These are phyloP conservation scores for Podila minutissima DNA, from an alignment of 192 early-diverging fungal species.

Conservation along the genomic window DNA sequence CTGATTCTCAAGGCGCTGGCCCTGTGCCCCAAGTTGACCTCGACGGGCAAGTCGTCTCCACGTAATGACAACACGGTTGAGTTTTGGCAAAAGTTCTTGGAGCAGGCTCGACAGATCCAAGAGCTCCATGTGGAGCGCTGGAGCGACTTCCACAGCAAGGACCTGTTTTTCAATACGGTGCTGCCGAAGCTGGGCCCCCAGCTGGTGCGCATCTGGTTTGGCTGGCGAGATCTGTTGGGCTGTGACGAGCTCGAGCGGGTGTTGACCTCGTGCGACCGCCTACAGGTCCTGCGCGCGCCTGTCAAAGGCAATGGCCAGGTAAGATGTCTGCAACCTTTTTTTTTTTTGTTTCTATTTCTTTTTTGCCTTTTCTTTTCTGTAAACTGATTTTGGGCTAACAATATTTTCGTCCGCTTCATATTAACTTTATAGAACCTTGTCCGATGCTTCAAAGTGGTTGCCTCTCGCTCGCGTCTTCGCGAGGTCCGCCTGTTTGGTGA, in stretches of 20 bases:
- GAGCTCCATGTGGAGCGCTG: constrained; percentile 51
- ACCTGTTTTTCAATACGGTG: constrained; percentile 48
- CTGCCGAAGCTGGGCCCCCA: constrained; percentile 45
- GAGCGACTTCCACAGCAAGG: constrained; percentile 49
- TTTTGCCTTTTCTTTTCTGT: not conserved
- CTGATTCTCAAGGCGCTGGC: constrained; percentile 39
- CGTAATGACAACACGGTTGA: constrained; percentile 47
- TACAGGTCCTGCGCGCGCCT: constrained; percentile 46
- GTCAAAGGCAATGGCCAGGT: constrained; percentile 55
- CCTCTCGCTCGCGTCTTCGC: constrained; percentile 33
- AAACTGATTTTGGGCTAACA: not conserved
- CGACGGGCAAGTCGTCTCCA: constrained; percentile 44
- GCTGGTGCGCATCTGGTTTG: constrained; percentile 50
- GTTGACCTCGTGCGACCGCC: constrained; percentile 42
- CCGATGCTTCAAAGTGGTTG: constrained; percentile 46
- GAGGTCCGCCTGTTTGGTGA: constrained; percentile 47
- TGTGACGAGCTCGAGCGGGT: constrained; percentile 44
- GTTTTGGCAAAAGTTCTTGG: constrained; percentile 47
- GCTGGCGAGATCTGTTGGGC: constrained; percentile 49
- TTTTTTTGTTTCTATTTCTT: not conserved
- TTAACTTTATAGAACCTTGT: constrained; percentile 29
- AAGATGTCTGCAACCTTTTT: not conserved
- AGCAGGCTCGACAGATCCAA: constrained; percentile 46
- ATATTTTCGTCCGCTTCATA: not conserved
- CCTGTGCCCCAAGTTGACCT: constrained; percentile 41